Evolutionary conservation across 2,329 filamentous ascomycete species (phyloP), one percentile per base, ranked within the genome.

Genomic region (Xylariaceae sp.): DNA sequence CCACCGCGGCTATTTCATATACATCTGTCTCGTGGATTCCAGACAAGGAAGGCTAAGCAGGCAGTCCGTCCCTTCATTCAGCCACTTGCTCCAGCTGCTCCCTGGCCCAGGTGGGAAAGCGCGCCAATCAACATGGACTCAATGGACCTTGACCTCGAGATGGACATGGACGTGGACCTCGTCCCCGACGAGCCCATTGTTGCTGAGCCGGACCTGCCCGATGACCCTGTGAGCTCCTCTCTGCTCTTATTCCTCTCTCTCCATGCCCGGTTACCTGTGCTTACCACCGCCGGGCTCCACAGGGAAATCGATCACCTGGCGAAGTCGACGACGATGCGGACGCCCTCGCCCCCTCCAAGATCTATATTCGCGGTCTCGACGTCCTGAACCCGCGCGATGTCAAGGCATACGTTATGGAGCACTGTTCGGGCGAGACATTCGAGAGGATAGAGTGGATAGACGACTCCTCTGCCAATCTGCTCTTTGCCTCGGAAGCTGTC

Each of bases 371-470:
- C 39, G 90, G 90, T 14, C 71, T 96, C 3, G 83, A 94, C 52
- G 77, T 81, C 27, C 67, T 96, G 54, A 85, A 82, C 19, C 88
- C 88, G 18, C 72, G 77, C 35, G 78, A 94, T 43, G 81, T 96
- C 48, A 80, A 83, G 47, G 67, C 72, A 38, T 95, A 88, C 49
- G 75, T 86, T 7, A 61, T 67, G 30, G 71, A 84, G 42, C 75
- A 92, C 56, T 87, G 74, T 50, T 63, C 68, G 22, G 56, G 59
- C 11, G 66, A 70, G 35, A 52, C 64, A 33, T 66, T 79, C 36
- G 65, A 73, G 36, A 71, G 75, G 40, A 68, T 95, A 43, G 88
- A 96, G 62, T 98, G 92, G 92, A 87, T 98, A 45, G 86, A 96
- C 56, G 92, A 98, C 58, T 80, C 77, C 5, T 90, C 87, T 0